A percentile compares a stretch with the other conserved stretches of the same genome.
Evolutionary conservation across 192 early-diverging fungal species (phyloP).

Genomic region (Coemansia sp.): DNA sequence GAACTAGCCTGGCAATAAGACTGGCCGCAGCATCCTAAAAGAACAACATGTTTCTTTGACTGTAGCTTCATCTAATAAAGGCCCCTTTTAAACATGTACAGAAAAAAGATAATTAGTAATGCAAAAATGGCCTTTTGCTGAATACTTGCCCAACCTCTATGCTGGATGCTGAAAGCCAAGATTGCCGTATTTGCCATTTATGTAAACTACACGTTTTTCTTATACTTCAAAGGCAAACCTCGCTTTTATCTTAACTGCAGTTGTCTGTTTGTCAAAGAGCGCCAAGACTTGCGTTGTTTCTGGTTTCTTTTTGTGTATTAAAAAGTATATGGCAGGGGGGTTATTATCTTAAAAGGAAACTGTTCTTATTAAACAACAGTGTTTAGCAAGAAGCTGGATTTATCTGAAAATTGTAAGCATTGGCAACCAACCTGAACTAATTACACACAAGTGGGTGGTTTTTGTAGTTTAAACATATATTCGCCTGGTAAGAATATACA

Average conservation of each 20-base stretch:
- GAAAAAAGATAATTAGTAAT: background rate
- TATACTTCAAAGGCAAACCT: background rate
- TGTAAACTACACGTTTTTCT: background rate
- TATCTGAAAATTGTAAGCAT: background rate
- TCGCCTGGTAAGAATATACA: too few species aligned
- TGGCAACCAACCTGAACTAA: too few species aligned
- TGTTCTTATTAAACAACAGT: background rate
- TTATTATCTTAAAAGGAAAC: background rate
- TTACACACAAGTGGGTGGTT: too few species aligned
- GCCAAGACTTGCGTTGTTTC: background rate
- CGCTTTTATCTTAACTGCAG: background rate
- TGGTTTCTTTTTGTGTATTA: background rate
- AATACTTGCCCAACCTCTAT: background rate
- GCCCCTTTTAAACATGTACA: background rate
- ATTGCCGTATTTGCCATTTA: background rate
- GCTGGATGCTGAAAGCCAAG: background rate
- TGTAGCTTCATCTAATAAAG: background rate
- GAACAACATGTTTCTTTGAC: background rate
- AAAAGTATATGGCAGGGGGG: background rate
- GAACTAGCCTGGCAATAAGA: background rate
- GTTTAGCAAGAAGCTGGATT: background rate
- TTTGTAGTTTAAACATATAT: too few species aligned
- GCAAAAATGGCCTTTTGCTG: background rate
- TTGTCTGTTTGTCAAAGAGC: background rate
- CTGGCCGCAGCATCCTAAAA: slow-evolving; percentile 3